Conservation (phyloP, 2,329 filamentous ascomycete genomes). For the Metarhizium rileyi region DNA sequence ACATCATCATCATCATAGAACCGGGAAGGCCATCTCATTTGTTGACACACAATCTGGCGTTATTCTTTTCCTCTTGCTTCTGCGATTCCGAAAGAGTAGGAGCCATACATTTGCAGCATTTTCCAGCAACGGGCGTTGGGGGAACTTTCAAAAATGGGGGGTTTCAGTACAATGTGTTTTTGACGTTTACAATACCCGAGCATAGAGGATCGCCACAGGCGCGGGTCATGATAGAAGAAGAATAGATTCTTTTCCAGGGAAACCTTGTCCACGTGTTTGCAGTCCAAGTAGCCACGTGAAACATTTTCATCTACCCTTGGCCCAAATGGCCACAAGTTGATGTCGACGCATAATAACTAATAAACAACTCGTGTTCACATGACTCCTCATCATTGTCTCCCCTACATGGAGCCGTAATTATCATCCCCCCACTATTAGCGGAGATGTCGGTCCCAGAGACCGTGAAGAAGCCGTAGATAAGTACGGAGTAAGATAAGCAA, state of each 20-base stretch:
- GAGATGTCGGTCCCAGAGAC: neutral
- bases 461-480: neutral
- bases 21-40: neutral
- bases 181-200: conserved; percentile 2
- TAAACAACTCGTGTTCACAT: no score
- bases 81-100: neutral
- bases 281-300: no score
- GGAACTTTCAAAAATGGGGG: neutral
- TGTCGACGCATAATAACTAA: no score
- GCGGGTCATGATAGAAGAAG: conserved; percentile 3
- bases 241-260: conserved; percentile 1
- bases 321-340: no score
- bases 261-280: neutral
- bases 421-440: neutral
- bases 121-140: conserved; percentile 4
- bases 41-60: neutral
- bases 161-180: neutral
- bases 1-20: neutral
- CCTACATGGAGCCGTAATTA: no score
- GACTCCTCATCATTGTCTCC: no score
- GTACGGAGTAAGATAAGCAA: neutral
- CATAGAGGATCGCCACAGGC: neutral
- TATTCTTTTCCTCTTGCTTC: neutral
- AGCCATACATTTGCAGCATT: neutral
- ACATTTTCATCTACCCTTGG: no score